Conservation (phyloP, 2,329 filamentous ascomycete genomes). For the Colletotrichum sp. region DNA sequence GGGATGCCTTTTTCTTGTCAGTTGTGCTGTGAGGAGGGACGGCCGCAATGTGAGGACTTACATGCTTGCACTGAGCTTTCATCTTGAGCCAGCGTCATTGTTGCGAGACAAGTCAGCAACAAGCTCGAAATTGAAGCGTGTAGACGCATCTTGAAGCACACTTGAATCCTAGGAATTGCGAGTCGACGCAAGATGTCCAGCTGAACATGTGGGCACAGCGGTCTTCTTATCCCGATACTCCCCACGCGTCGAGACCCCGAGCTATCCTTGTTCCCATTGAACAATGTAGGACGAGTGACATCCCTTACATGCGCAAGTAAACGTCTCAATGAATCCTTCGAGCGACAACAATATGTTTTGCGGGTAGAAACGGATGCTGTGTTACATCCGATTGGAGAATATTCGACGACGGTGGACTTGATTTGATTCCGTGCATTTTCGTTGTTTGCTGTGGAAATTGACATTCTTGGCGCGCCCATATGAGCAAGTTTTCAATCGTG, state of each 20-base stretch:
- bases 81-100: background rate
- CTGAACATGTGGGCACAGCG: background rate
- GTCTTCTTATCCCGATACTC: background rate
- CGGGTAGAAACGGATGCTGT: background rate
- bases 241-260: background rate
- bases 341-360: background rate
- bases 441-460: background rate
- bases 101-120: background rate
- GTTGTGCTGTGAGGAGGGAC: background rate
- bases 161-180: no score
- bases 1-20: background rate
- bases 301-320: background rate
- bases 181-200: background rate
- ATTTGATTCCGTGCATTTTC: background rate
- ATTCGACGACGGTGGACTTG: background rate
- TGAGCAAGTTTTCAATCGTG: background rate
- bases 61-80: background rate
- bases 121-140: background rate
- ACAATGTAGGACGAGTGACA: background rate
- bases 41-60: background rate
- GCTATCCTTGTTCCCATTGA: background rate
- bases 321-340: background rate
- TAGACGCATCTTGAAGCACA: background rate
- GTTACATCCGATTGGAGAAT: background rate
- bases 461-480: conserved; percentile 8